Percentiles rank a stretch among this genome's conserved stretches.
These are phyloP conservation scores for Jamesozyma rosinii DNA, from an alignment of 805 yeast species.

Conservation along the genomic window DNA sequence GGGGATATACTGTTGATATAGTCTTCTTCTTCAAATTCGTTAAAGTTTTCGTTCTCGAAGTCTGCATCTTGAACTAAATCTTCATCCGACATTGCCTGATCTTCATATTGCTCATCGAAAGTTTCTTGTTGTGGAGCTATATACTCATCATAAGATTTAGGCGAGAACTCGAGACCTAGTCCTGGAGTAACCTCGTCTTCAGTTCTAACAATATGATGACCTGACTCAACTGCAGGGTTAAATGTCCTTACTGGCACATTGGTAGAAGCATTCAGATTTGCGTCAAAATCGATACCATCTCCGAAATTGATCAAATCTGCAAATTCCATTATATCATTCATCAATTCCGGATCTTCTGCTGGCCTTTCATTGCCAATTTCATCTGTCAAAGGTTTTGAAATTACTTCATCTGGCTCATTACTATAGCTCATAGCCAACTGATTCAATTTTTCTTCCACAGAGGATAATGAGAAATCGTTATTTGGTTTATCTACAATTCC, in stretches of 20 bases:
- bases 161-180: neutral
- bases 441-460: constrained; percentile 24
- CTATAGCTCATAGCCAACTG: constrained; percentile 15
- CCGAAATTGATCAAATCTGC: constrained; percentile 40
- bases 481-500: constrained; percentile 1
- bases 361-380: neutral
- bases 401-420: constrained; percentile 8
- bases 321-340: constrained; percentile 37
- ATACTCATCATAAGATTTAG: neutral
- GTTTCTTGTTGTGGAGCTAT: neutral
- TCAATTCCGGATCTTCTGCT: constrained; percentile 27
- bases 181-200: neutral
- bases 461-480: constrained; percentile 17
- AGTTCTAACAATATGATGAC: neutral
- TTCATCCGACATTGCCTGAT: neutral
- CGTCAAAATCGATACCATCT: constrained; percentile 32
- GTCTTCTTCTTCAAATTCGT: constrained; percentile 6
- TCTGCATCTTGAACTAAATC: constrained; percentile 4
- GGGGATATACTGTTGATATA: neutral
- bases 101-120: neutral
- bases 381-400: neutral
- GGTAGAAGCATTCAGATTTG: constrained; percentile 19
- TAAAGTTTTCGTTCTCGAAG: constrained; percentile 26
- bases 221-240: constrained; percentile 3
- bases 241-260: constrained; percentile 2